phyloP scores from a whole-genome alignment of 1,284 basidiomycete species.

The Apiotrichum sp. region DNA sequence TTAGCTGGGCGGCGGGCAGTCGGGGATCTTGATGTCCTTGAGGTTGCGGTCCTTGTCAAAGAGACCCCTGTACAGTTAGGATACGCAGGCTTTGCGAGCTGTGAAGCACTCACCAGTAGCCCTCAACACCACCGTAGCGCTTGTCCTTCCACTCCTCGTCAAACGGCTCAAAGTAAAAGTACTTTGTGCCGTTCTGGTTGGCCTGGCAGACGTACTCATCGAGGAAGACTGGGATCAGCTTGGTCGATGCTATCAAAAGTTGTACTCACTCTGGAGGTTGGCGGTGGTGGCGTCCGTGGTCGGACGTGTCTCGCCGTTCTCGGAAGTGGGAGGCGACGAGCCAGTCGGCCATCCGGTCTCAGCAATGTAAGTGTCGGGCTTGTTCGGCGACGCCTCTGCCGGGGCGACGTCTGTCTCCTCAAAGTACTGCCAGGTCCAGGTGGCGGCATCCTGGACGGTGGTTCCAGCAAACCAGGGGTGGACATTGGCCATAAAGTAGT shows the following conservation, averaged over 20 bases:
- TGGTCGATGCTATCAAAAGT: neutral
- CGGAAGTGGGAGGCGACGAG: neutral
- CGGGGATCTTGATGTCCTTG: conserved; percentile 50
- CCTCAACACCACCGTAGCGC: conserved; percentile 73
- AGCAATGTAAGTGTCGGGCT: conserved; percentile 74
- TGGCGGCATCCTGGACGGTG: conserved; percentile 59
- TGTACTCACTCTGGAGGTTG: conserved; percentile 31
- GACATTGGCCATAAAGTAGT: conserved; percentile 63
- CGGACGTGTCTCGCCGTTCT: neutral
- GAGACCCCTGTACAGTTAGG: conserved; percentile 26
- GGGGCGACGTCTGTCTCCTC: conserved; percentile 54
- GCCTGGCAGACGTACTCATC: conserved; percentile 82
- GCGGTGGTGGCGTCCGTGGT: conserved; percentile 9
- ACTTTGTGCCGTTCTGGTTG: conserved; percentile 70
- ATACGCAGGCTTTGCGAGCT: neutral
- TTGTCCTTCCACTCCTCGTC: conserved; percentile 75
- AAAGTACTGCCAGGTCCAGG: conserved; percentile 60
- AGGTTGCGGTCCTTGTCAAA: conserved; percentile 54
- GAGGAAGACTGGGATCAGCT: conserved; percentile 53
- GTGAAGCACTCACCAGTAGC: conserved; percentile 48
- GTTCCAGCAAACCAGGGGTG: conserved; percentile 68
- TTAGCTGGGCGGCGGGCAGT: conserved; percentile 31
- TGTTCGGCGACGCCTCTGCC: conserved; percentile 51
- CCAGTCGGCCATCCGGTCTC: conserved; percentile 84
- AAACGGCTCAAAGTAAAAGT: conserved; percentile 65